A percentile compares a stretch with the other conserved stretches of the same genome.
These are phyloP conservation scores for Sphaerulina musiva DNA, from an alignment of 2,329 filamentous ascomycete genomes.

Conservation along the genomic window DNA sequence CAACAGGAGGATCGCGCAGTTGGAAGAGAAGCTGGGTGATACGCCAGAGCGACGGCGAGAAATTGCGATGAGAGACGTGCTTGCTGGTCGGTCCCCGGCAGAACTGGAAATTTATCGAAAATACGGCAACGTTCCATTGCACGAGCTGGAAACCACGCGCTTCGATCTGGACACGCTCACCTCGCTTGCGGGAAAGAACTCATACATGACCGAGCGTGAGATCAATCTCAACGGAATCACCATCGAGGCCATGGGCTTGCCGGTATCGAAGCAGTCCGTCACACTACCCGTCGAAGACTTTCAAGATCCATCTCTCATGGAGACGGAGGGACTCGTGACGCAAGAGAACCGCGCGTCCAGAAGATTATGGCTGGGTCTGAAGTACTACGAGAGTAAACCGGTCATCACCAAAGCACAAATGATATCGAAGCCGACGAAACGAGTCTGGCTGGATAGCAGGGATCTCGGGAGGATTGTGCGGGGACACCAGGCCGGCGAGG, in stretches of 20 bases:
- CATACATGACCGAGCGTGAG: slow-evolving; percentile 21
- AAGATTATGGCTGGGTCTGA: slow-evolving; percentile 80
- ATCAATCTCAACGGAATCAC: slow-evolving; percentile 28
- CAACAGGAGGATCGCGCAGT: neutral
- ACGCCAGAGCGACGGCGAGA: slow-evolving; percentile 11
- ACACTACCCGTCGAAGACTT: slow-evolving; percentile 22
- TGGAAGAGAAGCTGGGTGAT: slow-evolving; percentile 10
- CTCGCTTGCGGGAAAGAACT: slow-evolving; percentile 15
- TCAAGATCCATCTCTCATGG: slow-evolving; percentile 27
- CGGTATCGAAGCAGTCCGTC: slow-evolving; percentile 26
- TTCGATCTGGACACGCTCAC: slow-evolving; percentile 15
- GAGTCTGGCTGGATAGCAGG: slow-evolving; percentile 58
- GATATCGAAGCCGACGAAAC: slow-evolving; percentile 67
- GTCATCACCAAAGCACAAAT: slow-evolving; percentile 62
- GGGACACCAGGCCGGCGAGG: slow-evolving; percentile 59
- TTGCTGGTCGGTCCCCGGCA: slow-evolving; percentile 8
- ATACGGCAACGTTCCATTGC: slow-evolving; percentile 12
- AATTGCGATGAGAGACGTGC: slow-evolving; percentile 10
- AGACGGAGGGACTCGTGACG: slow-evolving; percentile 31
- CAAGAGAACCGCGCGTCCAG: slow-evolving; percentile 61
- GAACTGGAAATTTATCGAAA: slow-evolving; percentile 10
- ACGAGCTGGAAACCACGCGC: slow-evolving; percentile 16
- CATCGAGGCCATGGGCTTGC: slow-evolving; percentile 29
- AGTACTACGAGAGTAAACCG: slow-evolving; percentile 79
- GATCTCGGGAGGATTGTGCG: slow-evolving; percentile 60